These are phyloP conservation scores for Eleusine indica DNA, from an alignment of 176 grass and related monocot species.

Conservation along the genomic window DNA sequence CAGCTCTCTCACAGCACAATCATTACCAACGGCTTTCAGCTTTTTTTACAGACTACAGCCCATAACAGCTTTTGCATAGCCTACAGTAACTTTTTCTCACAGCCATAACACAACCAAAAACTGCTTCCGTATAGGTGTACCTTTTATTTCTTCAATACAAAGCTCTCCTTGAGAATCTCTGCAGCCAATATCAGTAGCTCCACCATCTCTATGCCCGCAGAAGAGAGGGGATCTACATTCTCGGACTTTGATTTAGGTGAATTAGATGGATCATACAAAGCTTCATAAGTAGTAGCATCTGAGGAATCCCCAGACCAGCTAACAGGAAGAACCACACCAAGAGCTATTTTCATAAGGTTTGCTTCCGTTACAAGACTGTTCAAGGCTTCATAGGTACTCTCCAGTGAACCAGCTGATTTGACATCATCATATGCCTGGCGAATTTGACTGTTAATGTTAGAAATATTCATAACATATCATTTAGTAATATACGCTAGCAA, in stretches of 20 bases:
- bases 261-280: constrained; percentile 53
- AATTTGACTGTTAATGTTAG: not conserved
- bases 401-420: constrained; percentile 48
- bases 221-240: constrained; percentile 59
- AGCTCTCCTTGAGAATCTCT: constrained; percentile 59
- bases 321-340: constrained; percentile 62
- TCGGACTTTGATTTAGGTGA: constrained; percentile 50
- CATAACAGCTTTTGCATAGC: no score
- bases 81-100: no score
- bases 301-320: constrained; percentile 82
- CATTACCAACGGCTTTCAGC: no score
- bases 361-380: constrained; percentile 76
- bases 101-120: no score
- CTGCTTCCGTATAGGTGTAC: not conserved
- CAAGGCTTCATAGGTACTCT: constrained; percentile 63
- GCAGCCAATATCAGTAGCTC: constrained; percentile 80
- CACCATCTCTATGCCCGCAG: constrained; percentile 77
- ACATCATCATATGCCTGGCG: constrained; percentile 71
- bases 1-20: no score
- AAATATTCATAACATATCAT: not conserved
- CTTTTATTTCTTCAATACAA: constrained; percentile 46
- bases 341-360: constrained; percentile 74
- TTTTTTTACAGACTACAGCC: no score
- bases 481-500: constrained; percentile 3
- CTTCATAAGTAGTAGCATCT: constrained; percentile 57